phyloP scores from a whole-genome alignment of 306 rosid genomes.

The Prunus campanulata region DNA sequence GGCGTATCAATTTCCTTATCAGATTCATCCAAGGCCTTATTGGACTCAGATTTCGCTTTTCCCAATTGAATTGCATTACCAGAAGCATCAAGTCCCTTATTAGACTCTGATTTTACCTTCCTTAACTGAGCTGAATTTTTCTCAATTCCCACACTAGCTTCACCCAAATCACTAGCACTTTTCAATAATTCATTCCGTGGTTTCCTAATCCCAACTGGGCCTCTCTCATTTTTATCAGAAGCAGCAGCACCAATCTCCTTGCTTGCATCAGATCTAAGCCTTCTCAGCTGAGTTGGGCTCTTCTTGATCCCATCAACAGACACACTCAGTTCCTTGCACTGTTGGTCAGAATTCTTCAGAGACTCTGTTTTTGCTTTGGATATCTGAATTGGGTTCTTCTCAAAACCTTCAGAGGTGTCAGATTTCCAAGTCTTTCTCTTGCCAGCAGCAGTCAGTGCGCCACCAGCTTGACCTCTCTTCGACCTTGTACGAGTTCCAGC shows the following conservation, averaged over 20 bases:
- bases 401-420: constrained; percentile 41
- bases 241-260: constrained; percentile 26
- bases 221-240: constrained; percentile 32
- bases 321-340: constrained; percentile 30
- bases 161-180: constrained; percentile 15
- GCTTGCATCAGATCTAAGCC: constrained; percentile 42
- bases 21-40: constrained; percentile 27
- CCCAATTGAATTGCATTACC: constrained; percentile 29
- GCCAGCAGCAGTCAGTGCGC: constrained; percentile 22
- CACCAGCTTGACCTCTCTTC: constrained; percentile 33
- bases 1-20: constrained; percentile 22
- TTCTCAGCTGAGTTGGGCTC: constrained; percentile 44
- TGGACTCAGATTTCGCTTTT: constrained; percentile 42
- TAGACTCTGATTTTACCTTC: constrained; percentile 26
- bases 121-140: constrained; percentile 32
- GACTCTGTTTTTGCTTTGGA: constrained; percentile 36
- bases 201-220: constrained; percentile 42
- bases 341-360: constrained; percentile 38
- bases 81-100: constrained; percentile 20
- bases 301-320: constrained; percentile 47
- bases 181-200: constrained; percentile 38
- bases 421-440: constrained; percentile 76
- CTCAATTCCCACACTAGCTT: constrained; percentile 31
- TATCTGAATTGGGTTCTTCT: constrained; percentile 38
- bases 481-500: constrained; percentile 13